A percentile compares a stretch with the other conserved stretches of the same genome.
Evolutionary conservation across 1,139 yeast genomes (phyloP).

Genomic region (Eremothecium cymbalariae): DNA sequence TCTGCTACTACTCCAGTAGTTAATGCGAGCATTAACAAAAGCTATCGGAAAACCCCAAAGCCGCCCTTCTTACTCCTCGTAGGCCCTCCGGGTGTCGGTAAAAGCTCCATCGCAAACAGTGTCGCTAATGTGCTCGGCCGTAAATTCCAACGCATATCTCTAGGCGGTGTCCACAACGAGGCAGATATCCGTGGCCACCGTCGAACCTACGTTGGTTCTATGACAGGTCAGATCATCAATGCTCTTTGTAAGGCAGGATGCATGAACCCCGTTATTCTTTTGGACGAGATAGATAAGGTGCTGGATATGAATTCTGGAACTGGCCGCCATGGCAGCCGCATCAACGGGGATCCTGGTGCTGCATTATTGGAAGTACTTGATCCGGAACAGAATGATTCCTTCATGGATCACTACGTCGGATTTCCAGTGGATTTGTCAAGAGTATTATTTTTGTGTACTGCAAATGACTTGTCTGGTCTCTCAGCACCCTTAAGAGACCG

Average conservation of each 20-base stretch:
- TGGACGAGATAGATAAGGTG: constrained; percentile 86
- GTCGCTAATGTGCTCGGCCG: constrained; percentile 76
- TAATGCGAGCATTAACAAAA: not conserved
- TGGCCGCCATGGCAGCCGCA: constrained; percentile 39
- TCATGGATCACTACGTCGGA: constrained; percentile 80
- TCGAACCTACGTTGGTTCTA: constrained; percentile 87
- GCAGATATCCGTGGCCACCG: constrained; percentile 90
- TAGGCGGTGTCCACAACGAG: constrained; percentile 86
- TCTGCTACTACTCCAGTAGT: constrained; percentile 6
- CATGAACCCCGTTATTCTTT: constrained; percentile 80
- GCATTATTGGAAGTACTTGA: constrained; percentile 84
- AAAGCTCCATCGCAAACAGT: constrained; percentile 81
- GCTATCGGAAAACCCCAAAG: constrained; percentile 8
- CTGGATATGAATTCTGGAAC: constrained; percentile 43
- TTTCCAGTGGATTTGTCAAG: constrained; percentile 83
- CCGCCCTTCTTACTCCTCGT: constrained; percentile 74
- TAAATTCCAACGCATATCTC: constrained; percentile 72
- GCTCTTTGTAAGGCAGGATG: constrained; percentile 70
- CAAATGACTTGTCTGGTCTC: constrained; percentile 70
- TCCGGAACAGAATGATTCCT: constrained; percentile 78
- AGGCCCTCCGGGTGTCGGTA: constrained; percentile 96
- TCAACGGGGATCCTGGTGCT: constrained; percentile 87
- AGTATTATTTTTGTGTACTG: constrained; percentile 80
- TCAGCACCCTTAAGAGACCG: constrained; percentile 79
- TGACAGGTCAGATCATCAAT: constrained; percentile 82